These are phyloP conservation scores for Huntiella bhutanensis DNA, from an alignment of 2,329 filamentous ascomycete genomes.

Conservation along the genomic window DNA sequence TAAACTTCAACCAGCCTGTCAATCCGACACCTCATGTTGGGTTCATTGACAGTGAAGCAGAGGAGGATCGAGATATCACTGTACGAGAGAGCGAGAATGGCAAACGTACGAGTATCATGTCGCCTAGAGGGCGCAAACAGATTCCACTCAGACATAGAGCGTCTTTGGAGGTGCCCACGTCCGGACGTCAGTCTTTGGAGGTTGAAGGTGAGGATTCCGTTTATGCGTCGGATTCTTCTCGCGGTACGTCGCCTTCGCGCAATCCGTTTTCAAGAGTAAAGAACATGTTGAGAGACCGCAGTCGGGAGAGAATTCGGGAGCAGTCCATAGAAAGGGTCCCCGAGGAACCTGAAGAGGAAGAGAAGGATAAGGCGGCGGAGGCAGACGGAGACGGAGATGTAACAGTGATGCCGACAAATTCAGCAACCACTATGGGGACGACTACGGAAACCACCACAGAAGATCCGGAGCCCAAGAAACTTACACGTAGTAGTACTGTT, in stretches of 20 bases:
- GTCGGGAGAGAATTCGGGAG: slow-evolving; percentile 5
- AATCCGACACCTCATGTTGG: background rate
- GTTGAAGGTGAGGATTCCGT: background rate
- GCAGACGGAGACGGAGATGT: background rate
- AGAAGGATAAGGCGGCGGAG: background rate
- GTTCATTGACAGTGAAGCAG: no score
- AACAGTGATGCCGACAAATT: no score
- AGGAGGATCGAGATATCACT: no score
- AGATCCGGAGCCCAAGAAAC: background rate
- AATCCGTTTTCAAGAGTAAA: slow-evolving; percentile 39
- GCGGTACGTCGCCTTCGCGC: slow-evolving; percentile 42
- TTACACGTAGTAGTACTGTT: slow-evolving; percentile 16
- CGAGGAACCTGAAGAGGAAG: background rate
- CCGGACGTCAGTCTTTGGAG: no score
- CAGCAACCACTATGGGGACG: background rate
- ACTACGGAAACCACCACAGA: slow-evolving; percentile 4
- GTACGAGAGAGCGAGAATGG: no score
- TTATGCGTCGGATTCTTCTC: slow-evolving; percentile 25
- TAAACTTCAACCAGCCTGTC: slow-evolving; percentile 3
- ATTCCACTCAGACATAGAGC: no score
- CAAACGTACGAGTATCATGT: no score
- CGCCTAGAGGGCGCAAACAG: no score
- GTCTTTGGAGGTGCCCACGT: no score
- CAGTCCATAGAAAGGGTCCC: slow-evolving; percentile 7
- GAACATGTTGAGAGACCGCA: slow-evolving; percentile 31